phyloP scores from a whole-genome alignment of 1,284 basidiomycete species.

The Abortiporus biennis region DNA sequence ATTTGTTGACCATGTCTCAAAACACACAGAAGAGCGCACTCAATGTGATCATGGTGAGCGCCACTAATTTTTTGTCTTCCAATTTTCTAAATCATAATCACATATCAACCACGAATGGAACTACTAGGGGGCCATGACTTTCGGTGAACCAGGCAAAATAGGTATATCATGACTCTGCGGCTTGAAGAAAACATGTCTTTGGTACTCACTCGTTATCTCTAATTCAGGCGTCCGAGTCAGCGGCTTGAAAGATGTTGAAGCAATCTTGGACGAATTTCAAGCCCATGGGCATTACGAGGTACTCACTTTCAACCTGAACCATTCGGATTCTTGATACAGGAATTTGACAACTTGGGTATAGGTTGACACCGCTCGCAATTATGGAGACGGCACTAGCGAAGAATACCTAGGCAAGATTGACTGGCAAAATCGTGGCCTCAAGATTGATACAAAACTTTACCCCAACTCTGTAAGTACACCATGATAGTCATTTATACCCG shows the following conservation, averaged over 20 bases:
- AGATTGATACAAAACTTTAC: conserved; percentile 38
- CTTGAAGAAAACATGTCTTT: too few species aligned
- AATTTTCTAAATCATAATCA: background rate
- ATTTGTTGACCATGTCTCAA: too few species aligned
- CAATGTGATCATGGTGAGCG: conserved; percentile 36
- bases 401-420: conserved; percentile 31
- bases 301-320: too few species aligned
- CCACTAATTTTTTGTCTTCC: background rate
- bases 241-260: conserved; percentile 41
- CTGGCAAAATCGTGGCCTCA: conserved; percentile 34
- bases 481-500: background rate
- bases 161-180: too few species aligned
- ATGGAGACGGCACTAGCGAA: conserved; percentile 44
- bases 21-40: conserved; percentile 31
- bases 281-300: conserved; percentile 51
- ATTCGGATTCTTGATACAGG: background rate
- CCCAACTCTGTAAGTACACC: conserved; percentile 12
- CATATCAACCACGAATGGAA: background rate
- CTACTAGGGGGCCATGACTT: conserved; percentile 31
- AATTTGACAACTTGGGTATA: conserved; percentile 11
- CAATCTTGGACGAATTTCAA: conserved; percentile 51
- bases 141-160: conserved; percentile 21
- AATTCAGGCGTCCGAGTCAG: conserved; percentile 38
- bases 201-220: background rate
- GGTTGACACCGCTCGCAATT: conserved; percentile 51